Evolutionary conservation across 805 yeast species (phyloP), one percentile per base, ranked within the genome.

Genomic region (Pichia nanzhaoensis): DNA sequence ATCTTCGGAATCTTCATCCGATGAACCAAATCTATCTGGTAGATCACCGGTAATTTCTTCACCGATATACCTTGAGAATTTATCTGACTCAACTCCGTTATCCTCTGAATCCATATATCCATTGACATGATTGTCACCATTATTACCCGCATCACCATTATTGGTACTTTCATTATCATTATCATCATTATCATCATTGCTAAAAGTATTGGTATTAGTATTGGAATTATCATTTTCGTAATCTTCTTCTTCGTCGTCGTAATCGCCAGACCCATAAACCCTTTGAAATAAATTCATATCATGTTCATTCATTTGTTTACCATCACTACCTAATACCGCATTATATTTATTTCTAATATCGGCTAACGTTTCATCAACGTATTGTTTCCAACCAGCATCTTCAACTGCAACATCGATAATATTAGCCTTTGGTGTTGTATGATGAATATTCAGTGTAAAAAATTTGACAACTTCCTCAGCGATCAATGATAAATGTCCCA

Each of bases 391-490:
- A 16, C 51, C 53, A 8, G 47, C 46, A 30, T 47, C 34, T 12
- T 48, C 49, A 6, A 51, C 41, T 3, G 75, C 73, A 10, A 68
- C 71, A 13, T 72, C 74, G 18, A 80, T 77, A 5, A 68, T 57
- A 3, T 76, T 73, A 2, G 84, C 74, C 13, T 80, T 72, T 20
- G 44, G 49, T 42, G 77, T 63, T 49, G 78, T 84, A 5, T 83
- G 80, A 7, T 83, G 80, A 33, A 79, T 71, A 54, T 77, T 78
- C 16, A 78, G 61, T n/a, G 74, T 70, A 8, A 69, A 66, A 62
- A 93, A 93, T 61, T 93, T 93, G 40, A 89, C 96, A 38, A 93
- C 89, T 61, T 93, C 99, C 61, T 93, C 99, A 42, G 96, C 89
- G 46, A 93, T 87, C 42, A 93, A 69, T 6, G 95, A 88, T 51